These are phyloP conservation scores for Periglandula ipomoeae DNA, from an alignment of 2,329 filamentous ascomycete species.

Conservation along the genomic window DNA sequence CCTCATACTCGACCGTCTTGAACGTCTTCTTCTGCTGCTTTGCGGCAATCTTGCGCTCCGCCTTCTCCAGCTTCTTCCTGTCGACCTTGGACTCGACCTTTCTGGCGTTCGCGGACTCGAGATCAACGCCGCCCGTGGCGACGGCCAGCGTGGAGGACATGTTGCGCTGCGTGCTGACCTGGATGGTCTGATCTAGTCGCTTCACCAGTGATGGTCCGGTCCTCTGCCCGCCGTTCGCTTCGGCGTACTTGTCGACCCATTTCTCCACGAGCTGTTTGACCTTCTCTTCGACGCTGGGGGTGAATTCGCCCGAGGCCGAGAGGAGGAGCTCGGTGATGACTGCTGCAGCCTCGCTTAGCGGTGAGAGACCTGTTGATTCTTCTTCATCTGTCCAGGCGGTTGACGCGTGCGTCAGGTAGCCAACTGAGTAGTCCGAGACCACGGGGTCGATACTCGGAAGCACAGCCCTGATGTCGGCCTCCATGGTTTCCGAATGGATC, in stretches of 20 bases:
- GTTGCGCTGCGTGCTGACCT: conserved; percentile 87
- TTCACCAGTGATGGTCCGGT: conserved; percentile 68
- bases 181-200: conserved; percentile 87
- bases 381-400: conserved; percentile 69
- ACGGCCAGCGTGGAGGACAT: conserved; percentile 93
- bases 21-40: conserved; percentile 98
- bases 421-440: conserved; percentile 85
- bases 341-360: conserved; percentile 73
- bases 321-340: conserved; percentile 81
- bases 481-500: conserved; percentile 57
- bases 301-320: conserved; percentile 83
- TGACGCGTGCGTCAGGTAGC: conserved; percentile 89
- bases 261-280: conserved; percentile 80
- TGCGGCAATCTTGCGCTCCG: conserved; percentile 91
- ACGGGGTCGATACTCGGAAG: conserved; percentile 83
- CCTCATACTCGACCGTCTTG: conserved; percentile 98
- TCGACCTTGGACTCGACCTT: conserved; percentile 98
- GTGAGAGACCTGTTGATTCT: conserved; percentile 60
- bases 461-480: conserved; percentile 75
- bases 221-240: conserved; percentile 61
- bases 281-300: conserved; percentile 60
- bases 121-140: conserved; percentile 72
- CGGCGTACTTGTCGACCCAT: conserved; percentile 76
- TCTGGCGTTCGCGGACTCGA: conserved; percentile 84
- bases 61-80: conserved; percentile 98